Evolutionary conservation across 2,329 filamentous ascomycete genomes (phyloP), one percentile per base, ranked within the genome.

Genomic region (Pseudogymnoascus sp.): DNA sequence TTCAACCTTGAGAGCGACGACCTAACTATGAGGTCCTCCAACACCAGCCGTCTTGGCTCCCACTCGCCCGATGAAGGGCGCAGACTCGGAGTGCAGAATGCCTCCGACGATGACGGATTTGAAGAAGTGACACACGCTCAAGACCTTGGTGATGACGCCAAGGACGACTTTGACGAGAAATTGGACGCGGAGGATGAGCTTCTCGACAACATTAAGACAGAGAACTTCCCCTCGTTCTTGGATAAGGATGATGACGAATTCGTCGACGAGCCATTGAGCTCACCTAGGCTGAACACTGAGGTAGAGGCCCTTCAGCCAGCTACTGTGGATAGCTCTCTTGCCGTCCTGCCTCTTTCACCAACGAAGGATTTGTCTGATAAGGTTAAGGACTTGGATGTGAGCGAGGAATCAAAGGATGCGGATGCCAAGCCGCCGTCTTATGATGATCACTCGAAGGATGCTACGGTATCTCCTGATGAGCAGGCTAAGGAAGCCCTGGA

Each of bases 101-200:
- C 85, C 15, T 88, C 89, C 11, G 90, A 95, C 67, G 90, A 95
- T 67, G 95, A 97, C 72, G 91, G 90, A 0, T 97, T 97, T 71
- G 95, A 99, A 74, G 92, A 96, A 75, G 93, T 97, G 9, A 83
- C 83, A 35, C 82, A 83, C 59, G 79, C 79, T 53, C 88, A 86
- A 31, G 88, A 91, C 64, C 83, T 91, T 69, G 85, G 84, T 17
- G 89, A 93, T 65, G 88, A 90, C 60, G 84, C 83, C 1, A 89
- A 88, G 38, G 85, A 89, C 66, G 85, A 89, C 66, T 84, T 89
- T 64, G 82, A 87, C 67, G 86, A 86, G 72, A 79, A 78, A 63
- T 73, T 76, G 21, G 73, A 73, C 37, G 80, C 80, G 3, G 81
- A 82, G 64, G 80, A 83, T 31, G 83, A 84, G 64, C 79, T 83